Conservation (phyloP, 1,284 basidiomycete genomes). For the Cryptococcus sp. region DNA sequence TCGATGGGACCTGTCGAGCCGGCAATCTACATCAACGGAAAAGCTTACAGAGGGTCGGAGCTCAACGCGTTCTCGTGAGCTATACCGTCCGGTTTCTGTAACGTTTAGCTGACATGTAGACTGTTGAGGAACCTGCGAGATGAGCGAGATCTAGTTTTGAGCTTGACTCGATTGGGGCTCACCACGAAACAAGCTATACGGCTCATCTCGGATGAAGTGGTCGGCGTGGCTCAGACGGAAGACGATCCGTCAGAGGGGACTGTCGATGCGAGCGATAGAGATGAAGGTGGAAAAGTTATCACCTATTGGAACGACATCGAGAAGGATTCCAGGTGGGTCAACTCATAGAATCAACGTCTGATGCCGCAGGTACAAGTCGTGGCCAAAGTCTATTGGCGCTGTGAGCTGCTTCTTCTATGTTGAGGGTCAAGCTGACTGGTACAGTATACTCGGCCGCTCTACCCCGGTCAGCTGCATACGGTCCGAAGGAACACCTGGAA, state of each 20-base stretch:
- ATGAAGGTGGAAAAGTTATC: constrained; percentile 67
- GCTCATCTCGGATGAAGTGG: constrained; percentile 60
- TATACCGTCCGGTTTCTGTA: no score
- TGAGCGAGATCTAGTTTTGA: constrained; percentile 62
- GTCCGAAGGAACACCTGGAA: constrained; percentile 74
- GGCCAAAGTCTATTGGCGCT: constrained; percentile 25
- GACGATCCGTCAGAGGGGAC: constrained; percentile 62
- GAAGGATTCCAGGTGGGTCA: constrained; percentile 60
- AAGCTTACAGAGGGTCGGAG: constrained; percentile 57
- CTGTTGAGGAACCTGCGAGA: constrained; percentile 65
- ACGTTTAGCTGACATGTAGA: constrained; percentile 41
- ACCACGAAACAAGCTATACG: constrained; percentile 60
- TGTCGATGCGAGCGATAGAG: constrained; percentile 81
- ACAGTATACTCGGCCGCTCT: constrained; percentile 34
- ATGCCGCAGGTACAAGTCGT: constrained; percentile 25
- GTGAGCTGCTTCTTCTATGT: constrained; percentile 14
- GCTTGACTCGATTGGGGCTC: constrained; percentile 61
- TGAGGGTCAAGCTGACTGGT: constrained; percentile 2
- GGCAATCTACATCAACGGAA: constrained; percentile 71
- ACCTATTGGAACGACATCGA: constrained; percentile 87
- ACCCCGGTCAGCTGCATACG: constrained; percentile 67
- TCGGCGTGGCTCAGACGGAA: constrained; percentile 53
- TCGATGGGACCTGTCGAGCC: constrained; percentile 20
- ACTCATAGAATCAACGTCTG: constrained; percentile 4
- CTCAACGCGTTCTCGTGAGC: constrained; percentile 62